Evolutionary conservation across 306 rosid species (phyloP), one percentile per base, ranked within the genome.

Genomic region (Begonia fuchsioides): DNA sequence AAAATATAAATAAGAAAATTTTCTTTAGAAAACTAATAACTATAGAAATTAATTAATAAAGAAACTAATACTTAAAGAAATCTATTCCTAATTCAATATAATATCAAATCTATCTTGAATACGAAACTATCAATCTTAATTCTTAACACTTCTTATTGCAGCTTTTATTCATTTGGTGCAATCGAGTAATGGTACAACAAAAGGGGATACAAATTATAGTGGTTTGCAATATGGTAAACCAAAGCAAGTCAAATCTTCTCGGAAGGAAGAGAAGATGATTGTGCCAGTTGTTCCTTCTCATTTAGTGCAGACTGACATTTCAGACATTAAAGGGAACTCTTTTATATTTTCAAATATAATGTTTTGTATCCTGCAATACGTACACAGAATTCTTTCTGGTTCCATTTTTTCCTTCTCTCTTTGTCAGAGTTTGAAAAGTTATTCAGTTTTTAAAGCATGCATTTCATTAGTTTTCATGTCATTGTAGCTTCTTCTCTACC

Each of bases 121-220:
- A n/a, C n/a, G n/a, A n/a, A n/a, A n/a, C n/a, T n/a, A n/a, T n/a
- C n/a, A n/a, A n/a, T n/a, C n/a, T n/a, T n/a, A n/a, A n/a, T n/a
- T n/a, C n/a, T n/a, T n/a, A n/a, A n/a, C n/a, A n/a, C 53, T 19
- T 43, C 50, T 39, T 47, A 18, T 48, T 67, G 74, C 95, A 88
- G 97, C 95, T 39, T 88, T 88, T 68, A 57, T 84, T 52, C 93
- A 88, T 66, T 68, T 88, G n/a, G 97, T 84, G 59, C 75, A 76
- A 39, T 76, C 84, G 53, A 69, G 90, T 61, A 88, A 88, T 46
- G 93, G 95, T 61, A 88, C 90, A 57, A 88, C 84, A 18, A 84
- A 78, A 47, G 67, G 70, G 64, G 67, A 66, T 39, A 59, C 69
- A 50, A 77, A 75, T 53, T 53, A 71, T 62, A 72, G 74, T 57